These are phyloP conservation scores for Rhodotorula glutinis DNA, from an alignment of 1,284 basidiomycete species.

Conservation along the genomic window DNA sequence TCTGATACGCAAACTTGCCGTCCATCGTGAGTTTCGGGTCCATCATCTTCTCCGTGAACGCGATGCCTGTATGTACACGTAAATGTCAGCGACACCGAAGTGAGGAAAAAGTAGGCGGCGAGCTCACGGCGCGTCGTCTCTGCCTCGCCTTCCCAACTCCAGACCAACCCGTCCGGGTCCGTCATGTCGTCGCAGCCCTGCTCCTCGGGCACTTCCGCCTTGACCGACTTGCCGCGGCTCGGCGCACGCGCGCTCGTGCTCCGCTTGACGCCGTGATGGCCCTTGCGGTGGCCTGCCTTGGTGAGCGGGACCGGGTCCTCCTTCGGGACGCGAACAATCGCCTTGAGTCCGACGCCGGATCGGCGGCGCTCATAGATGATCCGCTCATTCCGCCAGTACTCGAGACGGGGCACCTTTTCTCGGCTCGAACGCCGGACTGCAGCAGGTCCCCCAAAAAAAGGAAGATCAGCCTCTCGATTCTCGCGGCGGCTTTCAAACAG, in stretches of 20 bases:
- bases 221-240: slow-evolving; percentile 18
- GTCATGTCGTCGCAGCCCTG: slow-evolving; percentile 79
- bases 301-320: slow-evolving; percentile 53
- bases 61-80: slow-evolving; percentile 59
- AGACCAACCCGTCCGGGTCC: slow-evolving; percentile 62
- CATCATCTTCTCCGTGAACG: slow-evolving; percentile 57
- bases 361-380: slow-evolving; percentile 70
- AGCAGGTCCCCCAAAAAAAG: too few relatives aligned
- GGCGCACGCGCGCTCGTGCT: slow-evolving; percentile 49
- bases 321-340: slow-evolving; percentile 74
- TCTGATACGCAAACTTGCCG: slow-evolving; percentile 78
- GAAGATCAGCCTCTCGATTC: slow-evolving; percentile 49
- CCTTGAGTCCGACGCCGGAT: slow-evolving; percentile 67
- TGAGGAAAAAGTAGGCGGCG: neutral
- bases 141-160: slow-evolving; percentile 62
- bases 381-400: slow-evolving; percentile 91
- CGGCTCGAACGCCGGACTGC: slow-evolving; percentile 68
- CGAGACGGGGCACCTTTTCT: slow-evolving; percentile 70
- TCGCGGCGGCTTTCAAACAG: slow-evolving; percentile 38
- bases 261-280: slow-evolving; percentile 50
- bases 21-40: slow-evolving; percentile 46
- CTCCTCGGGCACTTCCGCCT: slow-evolving; percentile 58
- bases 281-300: slow-evolving; percentile 30
- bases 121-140: slow-evolving; percentile 67
- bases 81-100: neutral